Conservation (phyloP, 805 yeast genomes). For the Torulaspora gathmanii region DNA sequence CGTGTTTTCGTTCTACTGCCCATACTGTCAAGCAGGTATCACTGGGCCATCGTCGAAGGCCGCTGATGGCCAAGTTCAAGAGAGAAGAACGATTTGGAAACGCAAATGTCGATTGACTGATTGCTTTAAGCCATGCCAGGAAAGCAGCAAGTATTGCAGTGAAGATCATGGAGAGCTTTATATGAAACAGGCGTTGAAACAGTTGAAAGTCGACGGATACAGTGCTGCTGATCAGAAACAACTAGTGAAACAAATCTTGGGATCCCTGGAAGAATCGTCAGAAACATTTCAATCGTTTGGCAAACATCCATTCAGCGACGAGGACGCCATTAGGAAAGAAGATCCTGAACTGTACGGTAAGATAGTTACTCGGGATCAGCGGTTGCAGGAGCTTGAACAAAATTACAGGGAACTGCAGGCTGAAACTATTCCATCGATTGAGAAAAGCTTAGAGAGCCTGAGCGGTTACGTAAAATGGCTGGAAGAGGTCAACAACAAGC, state of each 20-base stretch:
- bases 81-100: slow-evolving; percentile 62
- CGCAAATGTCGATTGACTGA: slow-evolving; percentile 60
- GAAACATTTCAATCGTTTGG: slow-evolving; percentile 24
- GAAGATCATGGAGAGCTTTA: slow-evolving; percentile 57
- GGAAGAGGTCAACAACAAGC: slow-evolving; percentile 20
- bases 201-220: slow-evolving; percentile 11
- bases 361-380: slow-evolving; percentile 19
- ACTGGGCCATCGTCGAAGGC: slow-evolving; percentile 33
- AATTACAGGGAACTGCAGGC: slow-evolving; percentile 14
- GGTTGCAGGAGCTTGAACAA: slow-evolving; percentile 15
- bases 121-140: slow-evolving; percentile 42
- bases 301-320: slow-evolving; percentile 15
- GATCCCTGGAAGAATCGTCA: slow-evolving; percentile 1
- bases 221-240: slow-evolving; percentile 4
- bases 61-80: slow-evolving; percentile 12
- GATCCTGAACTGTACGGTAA: slow-evolving; percentile 18
- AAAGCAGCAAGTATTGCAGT: slow-evolving; percentile 65
- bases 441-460: slow-evolving; percentile 13
- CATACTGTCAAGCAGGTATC: slow-evolving; percentile 53
- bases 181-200: slow-evolving; percentile 13
- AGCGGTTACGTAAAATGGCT: slow-evolving; percentile 35
- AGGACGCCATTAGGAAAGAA: slow-evolving; percentile 13
- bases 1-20: slow-evolving; percentile 65
- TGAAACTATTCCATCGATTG: slow-evolving; percentile 15
- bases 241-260: slow-evolving; percentile 9